Evolutionary conservation across 768 basidiomycete genomes (phyloP).

Genomic region (Dendrothele bispora): DNA sequence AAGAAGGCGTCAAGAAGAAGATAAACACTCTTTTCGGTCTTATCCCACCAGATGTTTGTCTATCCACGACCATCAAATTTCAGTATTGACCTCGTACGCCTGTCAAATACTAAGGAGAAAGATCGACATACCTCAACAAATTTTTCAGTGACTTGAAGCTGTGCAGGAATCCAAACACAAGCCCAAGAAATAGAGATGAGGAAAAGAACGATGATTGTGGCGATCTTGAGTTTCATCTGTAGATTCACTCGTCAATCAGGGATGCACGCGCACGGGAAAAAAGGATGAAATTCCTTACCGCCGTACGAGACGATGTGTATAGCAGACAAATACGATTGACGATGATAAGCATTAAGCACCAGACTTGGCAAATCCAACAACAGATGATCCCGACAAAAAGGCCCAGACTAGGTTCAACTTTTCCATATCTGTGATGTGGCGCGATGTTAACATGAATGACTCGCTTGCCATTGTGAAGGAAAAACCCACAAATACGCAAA

Average conservation of each 20-base stretch:
- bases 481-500: too few relatives aligned
- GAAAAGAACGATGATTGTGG: background rate
- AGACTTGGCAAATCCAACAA: background rate
- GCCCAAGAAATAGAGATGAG: background rate
- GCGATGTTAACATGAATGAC: too few relatives aligned
- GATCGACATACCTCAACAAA: background rate
- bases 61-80: background rate
- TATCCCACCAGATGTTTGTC: background rate
- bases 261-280: background rate
- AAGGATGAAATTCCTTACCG: background rate
- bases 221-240: background rate
- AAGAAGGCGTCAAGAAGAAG: background rate
- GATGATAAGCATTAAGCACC: background rate
- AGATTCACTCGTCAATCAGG: too few relatives aligned
- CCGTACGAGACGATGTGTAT: background rate
- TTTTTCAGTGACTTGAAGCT: background rate
- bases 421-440: too few relatives aligned
- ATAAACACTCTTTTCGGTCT: background rate
- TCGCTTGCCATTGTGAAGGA: too few relatives aligned
- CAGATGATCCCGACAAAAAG: background rate
- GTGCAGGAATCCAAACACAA: background rate
- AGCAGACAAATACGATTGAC: conserved; percentile 1
- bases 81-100: background rate
- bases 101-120: background rate
- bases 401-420: background rate